Evolutionary conservation across 192 early-diverging fungal genomes (phyloP).

Genomic region (Gryganskiella cystojenkinii): DNA sequence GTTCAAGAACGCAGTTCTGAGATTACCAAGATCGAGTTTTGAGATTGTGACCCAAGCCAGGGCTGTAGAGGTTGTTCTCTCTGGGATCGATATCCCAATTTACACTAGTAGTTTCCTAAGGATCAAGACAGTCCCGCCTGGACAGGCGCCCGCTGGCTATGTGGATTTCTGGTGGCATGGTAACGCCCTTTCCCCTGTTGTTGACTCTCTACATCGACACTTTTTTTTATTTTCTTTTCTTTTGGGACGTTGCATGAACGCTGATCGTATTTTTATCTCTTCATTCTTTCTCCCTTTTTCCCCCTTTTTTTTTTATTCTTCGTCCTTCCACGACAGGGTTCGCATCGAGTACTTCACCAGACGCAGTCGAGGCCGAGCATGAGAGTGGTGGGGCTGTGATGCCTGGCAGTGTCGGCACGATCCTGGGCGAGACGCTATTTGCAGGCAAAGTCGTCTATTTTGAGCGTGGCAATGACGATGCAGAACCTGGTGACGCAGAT

Average conservation of each 20-base stretch:
- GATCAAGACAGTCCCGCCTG: conserved; percentile 28
- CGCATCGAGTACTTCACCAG: conserved; percentile 38
- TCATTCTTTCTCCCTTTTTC: background rate
- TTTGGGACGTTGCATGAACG: too few relatives aligned
- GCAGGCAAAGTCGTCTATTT: conserved; percentile 40
- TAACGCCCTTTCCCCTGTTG: too few relatives aligned
- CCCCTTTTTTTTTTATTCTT: background rate
- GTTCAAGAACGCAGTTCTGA: conserved; percentile 38
- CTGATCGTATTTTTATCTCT: background rate
- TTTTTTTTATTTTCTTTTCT: background rate
- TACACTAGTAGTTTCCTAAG: conserved; percentile 37
- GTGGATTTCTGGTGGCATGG: conserved; percentile 51
- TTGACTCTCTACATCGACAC: too few relatives aligned
- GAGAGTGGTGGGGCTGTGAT: conserved; percentile 38
- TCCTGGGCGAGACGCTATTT: conserved; percentile 46
- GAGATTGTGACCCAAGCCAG: conserved; percentile 15
- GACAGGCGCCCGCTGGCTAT: conserved; percentile 28
- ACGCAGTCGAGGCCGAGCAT: conserved; percentile 14
- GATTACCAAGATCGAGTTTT: conserved; percentile 37
- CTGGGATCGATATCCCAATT: conserved; percentile 30
- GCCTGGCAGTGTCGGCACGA: conserved; percentile 41
- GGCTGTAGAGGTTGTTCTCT: conserved; percentile 26
- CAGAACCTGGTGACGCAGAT: conserved; percentile 20
- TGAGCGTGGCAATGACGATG: conserved; percentile 36
- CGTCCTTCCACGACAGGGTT: too few relatives aligned